Conservation (phyloP, 768 basidiomycete species). For the Arthromyces matolae region DNA sequence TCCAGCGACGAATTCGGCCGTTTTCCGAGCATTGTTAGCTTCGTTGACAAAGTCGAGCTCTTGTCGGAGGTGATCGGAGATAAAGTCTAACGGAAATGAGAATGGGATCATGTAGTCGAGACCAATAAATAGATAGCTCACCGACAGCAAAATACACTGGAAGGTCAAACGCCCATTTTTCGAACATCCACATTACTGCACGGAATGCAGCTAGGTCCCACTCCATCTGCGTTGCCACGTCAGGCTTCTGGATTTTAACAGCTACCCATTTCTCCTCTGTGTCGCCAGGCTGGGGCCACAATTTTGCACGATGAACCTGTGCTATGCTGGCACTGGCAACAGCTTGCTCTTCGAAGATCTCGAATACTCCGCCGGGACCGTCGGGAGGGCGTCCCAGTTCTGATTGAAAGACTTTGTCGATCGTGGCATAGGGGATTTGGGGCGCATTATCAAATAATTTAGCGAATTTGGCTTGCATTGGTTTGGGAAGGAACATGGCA, state of each 20-base stretch:
- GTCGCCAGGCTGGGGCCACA: conserved; percentile 39
- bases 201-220: conserved; percentile 75
- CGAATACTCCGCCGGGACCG: conserved; percentile 73
- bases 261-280: conserved; percentile 69
- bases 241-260: conserved; percentile 92
- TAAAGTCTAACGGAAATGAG: conserved; percentile 48
- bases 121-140: conserved; percentile 36
- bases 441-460: conserved; percentile 88
- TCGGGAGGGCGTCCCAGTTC: conserved; percentile 67
- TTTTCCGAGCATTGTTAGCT: conserved; percentile 70
- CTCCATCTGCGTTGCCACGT: conserved; percentile 80
- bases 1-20: conserved; percentile 60
- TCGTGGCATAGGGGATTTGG: conserved; percentile 68
- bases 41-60: conserved; percentile 84
- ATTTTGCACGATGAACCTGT: conserved; percentile 80
- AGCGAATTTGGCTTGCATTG: conserved; percentile 79
- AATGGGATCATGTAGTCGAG: too few relatives aligned
- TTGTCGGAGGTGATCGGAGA: conserved; percentile 75
- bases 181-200: conserved; percentile 76
- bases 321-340: conserved; percentile 89
- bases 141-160: conserved; percentile 80
- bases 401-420: conserved; percentile 60
- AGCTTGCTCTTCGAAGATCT: conserved; percentile 70
- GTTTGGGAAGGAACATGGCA: conserved; percentile 76
- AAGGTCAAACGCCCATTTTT: conserved; percentile 78